Evolutionary conservation across 257 asterid genomes (phyloP).

Genomic region (Solanum okadae): DNA sequence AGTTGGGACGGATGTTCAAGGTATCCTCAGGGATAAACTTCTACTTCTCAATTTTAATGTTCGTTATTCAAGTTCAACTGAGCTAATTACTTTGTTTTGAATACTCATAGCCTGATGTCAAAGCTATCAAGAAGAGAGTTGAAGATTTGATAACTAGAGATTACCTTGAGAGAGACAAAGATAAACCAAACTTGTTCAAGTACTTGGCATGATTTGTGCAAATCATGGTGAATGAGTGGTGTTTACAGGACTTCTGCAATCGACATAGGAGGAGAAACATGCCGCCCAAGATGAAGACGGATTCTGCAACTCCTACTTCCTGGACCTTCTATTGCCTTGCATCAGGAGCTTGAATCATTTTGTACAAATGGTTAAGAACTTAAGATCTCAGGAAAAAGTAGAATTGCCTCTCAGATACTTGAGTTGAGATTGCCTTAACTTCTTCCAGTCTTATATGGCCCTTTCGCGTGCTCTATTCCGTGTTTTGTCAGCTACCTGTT

Average conservation of each 20-base stretch:
- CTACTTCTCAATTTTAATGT: neutral
- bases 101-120: constrained; percentile 73
- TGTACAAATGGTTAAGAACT: neutral
- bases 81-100: neutral
- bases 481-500: neutral
- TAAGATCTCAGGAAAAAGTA: neutral
- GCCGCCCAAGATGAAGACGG: neutral
- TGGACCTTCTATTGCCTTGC: neutral
- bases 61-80: neutral
- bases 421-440: neutral
- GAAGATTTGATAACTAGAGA: constrained; percentile 94
- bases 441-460: neutral
- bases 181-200: constrained; percentile 79
- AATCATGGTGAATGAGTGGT: neutral
- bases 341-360: constrained; percentile 9
- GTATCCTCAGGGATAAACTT: constrained; percentile 18
- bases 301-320: constrained; percentile 6
- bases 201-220: constrained; percentile 68
- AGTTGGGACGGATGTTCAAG: constrained; percentile 94
- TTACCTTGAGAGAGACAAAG: constrained; percentile 89
- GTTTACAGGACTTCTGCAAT: neutral
- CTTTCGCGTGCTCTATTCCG: neutral
- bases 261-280: neutral
- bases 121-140: constrained; percentile 94
- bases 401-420: neutral